Base-by-base conservation (phyloP, 495 filamentous ascomycete species). In the Hypoxylon cercidicola region DNA sequence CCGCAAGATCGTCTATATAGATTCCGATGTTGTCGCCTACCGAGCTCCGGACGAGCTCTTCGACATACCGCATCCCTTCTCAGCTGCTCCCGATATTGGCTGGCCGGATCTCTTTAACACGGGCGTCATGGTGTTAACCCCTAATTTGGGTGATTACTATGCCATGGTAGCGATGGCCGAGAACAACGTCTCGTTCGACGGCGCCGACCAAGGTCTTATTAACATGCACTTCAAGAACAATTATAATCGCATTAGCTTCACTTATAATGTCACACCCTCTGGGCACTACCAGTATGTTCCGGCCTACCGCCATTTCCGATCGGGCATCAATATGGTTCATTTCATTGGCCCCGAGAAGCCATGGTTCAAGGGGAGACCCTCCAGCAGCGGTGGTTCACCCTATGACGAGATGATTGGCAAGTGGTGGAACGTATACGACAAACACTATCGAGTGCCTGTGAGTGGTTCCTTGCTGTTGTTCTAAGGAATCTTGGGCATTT, bases 101-200 rank as follows among this genome's bases (percentile, higher is more conserved):
- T 99, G 96, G 96, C 95, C 95, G 28, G 95, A 99, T 79, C 85
- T 92, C 62, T 99, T 99, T 84, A 99, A 99, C 79, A 93, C 91
- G 44, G 95, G 95, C 58, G 83, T 99, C 49, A 95, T 99, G 91
- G 91, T 90, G 41, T 76, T 98, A 43, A 89, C 85, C 21, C 95
- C 95, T 15, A 91, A 96, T 74, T 78, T 92, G 83, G 89, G 89
- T 52, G 93, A 96, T 59, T 97, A 95, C 75, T 89, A 90, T 71
- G 89, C 92, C 20, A 82, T 99, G 69, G 81, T 86, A 60, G 90
- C 90, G 48, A 84, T 97, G 75, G 93, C 96, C 23, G 84, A 92
- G 62, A 79, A 88, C 32, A 93, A 93, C 48, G 90, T 92, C 73
- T 97, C 93, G 68, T 99, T 99, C 69, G 95, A 99, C 77, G 96